phyloP scores from a whole-genome alignment of 2,329 filamentous ascomycete genomes.

The Grosmannia huntii region DNA sequence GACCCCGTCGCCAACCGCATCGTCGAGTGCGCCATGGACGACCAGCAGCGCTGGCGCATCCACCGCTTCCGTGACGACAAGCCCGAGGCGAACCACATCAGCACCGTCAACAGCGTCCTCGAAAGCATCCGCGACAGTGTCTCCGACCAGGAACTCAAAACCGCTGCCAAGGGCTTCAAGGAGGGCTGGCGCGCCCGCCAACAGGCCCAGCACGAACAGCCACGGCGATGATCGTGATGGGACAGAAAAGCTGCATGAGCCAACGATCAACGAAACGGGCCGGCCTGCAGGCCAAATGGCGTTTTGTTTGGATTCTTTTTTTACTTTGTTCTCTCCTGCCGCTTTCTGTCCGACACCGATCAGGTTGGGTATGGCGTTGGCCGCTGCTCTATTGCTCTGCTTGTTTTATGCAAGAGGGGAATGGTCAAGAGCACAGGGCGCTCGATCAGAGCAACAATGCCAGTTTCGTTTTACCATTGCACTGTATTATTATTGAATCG shows the following conservation, averaged over 20 bases:
- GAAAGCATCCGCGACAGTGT: slow-evolving; percentile 83
- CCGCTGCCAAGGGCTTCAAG: slow-evolving; percentile 56
- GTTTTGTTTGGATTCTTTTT: not conserved
- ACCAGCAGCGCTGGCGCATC: slow-evolving; percentile 65
- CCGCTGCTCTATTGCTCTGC: not conserved
- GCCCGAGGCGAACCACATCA: slow-evolving; percentile 75
- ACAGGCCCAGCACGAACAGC: slow-evolving; percentile 17
- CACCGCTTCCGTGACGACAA: slow-evolving; percentile 92
- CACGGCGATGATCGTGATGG: not conserved
- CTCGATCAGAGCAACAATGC: not conserved
- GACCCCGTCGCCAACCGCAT: slow-evolving; percentile 77
- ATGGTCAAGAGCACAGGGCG: not conserved
- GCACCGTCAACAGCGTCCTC: slow-evolving; percentile 72
- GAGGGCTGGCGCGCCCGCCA: slow-evolving; percentile 63
- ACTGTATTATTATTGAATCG: not conserved
- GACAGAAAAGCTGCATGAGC: not conserved
- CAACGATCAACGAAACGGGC: not conserved
- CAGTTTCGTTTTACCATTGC: not conserved
- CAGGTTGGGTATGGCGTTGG: not conserved
- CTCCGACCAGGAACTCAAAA: slow-evolving; percentile 66
- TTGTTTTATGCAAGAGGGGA: not conserved
- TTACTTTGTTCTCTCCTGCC: not conserved
- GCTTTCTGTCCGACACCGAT: not conserved
- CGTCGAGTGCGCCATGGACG: slow-evolving; percentile 79
- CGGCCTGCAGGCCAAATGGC: not conserved